These are phyloP conservation scores for Fusarium sp. DNA, from an alignment of 2,329 filamentous ascomycete species.

Conservation along the genomic window DNA sequence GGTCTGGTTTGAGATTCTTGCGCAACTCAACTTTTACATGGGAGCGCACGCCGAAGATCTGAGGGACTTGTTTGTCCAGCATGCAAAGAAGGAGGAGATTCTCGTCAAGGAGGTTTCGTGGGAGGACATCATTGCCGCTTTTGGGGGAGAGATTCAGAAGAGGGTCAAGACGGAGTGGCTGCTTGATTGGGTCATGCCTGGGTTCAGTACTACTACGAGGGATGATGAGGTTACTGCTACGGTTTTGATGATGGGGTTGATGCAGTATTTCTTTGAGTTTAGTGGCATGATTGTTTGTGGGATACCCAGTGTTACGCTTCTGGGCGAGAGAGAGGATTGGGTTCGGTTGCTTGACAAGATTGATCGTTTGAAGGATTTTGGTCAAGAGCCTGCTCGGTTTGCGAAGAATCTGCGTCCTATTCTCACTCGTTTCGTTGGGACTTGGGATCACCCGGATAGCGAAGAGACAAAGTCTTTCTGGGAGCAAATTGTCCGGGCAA, in stretches of 20 bases:
- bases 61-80: conserved; percentile 58
- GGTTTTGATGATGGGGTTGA: conserved; percentile 59
- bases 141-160: conserved; percentile 56
- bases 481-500: conserved; percentile 54
- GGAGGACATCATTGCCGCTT: conserved; percentile 42
- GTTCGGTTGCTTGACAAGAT: conserved; percentile 54
- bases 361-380: conserved; percentile 57
- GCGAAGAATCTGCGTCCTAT: conserved; percentile 56
- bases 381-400: conserved; percentile 56
- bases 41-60: conserved; percentile 59
- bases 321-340: conserved; percentile 56
- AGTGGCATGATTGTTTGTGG: conserved; percentile 55
- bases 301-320: conserved; percentile 56
- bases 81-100: conserved; percentile 57
- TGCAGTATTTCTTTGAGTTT: conserved; percentile 55
- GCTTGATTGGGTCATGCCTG: conserved; percentile 55
- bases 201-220: conserved; percentile 56
- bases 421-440: conserved; percentile 56
- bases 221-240: conserved; percentile 55
- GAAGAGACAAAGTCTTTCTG: conserved; percentile 55
- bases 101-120: conserved; percentile 41
- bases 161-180: conserved; percentile 56
- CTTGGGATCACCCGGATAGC: conserved; percentile 55
- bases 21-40: conserved; percentile 64
- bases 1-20: conserved; percentile 66